Conservation (phyloP, 2,329 filamentous ascomycete genomes). For the Aspergillus clavatus region DNA sequence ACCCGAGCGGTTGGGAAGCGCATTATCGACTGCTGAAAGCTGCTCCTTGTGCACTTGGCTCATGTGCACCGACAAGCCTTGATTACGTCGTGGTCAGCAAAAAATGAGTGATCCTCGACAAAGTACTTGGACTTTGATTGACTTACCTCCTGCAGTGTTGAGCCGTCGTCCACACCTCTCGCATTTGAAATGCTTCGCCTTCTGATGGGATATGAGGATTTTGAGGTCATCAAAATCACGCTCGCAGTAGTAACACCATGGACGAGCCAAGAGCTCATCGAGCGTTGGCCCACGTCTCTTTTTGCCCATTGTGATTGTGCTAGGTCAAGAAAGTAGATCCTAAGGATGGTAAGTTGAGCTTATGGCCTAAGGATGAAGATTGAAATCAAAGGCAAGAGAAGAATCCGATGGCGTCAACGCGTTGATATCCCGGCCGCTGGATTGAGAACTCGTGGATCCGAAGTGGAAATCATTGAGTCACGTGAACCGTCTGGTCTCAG, state of each 20-base stretch:
- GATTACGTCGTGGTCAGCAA: constrained; percentile 2
- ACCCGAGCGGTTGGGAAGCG: constrained; percentile 75
- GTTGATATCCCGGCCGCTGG: not conserved
- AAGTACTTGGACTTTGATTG: constrained; percentile 3
- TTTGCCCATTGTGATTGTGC: constrained; percentile 63
- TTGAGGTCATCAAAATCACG: constrained; percentile 97
- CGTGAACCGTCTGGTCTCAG: not conserved
- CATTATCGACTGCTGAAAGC: constrained; percentile 83
- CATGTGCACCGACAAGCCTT: constrained; percentile 93
- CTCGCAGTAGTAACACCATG: constrained; percentile 99
- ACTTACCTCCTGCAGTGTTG: constrained; percentile 87
- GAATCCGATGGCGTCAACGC: not conserved
- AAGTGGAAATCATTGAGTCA: not conserved
- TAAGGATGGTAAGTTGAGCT: not conserved
- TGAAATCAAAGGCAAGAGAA: not conserved
- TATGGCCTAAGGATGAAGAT: no score
- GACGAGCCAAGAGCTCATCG: constrained; percentile 78
- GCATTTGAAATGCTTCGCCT: constrained; percentile 99
- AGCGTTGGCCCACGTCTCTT: constrained; percentile 84
- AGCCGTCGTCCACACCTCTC: constrained; percentile 80
- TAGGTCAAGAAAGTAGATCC: not conserved
- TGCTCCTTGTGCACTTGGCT: constrained; percentile 98
- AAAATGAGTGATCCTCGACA: not conserved
- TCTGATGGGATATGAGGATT: constrained; percentile 94
- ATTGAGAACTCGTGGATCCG: not conserved